Conservation (phyloP, 768 basidiomycete species). For the Scleroderma bovista region DNA sequence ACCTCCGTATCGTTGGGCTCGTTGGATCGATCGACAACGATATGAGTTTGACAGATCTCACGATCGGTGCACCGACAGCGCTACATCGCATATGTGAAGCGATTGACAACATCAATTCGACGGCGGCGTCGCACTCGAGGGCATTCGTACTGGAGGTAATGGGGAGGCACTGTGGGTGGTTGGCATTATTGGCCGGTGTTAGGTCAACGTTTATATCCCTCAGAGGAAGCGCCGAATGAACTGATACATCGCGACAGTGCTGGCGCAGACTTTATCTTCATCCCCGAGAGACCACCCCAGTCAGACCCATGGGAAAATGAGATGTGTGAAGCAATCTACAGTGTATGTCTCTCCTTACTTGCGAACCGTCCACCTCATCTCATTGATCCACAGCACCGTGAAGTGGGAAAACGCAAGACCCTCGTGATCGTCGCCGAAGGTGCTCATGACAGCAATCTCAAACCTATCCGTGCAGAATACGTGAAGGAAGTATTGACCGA, state of each 20-base stretch:
- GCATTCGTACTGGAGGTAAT: conserved; percentile 99
- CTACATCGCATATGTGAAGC: conserved; percentile 96
- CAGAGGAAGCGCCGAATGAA: conserved; percentile 4
- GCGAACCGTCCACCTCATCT: neutral
- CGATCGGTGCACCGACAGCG: conserved; percentile 94
- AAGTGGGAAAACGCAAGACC: conserved; percentile 92
- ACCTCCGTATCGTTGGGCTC: conserved; percentile 95
- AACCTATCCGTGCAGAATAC: conserved; percentile 89
- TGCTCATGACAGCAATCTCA: conserved; percentile 79
- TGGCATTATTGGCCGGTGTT: conserved; percentile 88
- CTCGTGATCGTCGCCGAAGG: conserved; percentile 99
- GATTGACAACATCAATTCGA: conserved; percentile 97
- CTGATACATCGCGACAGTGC: conserved; percentile 37
- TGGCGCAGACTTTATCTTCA: conserved; percentile 97
- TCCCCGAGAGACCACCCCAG: conserved; percentile 87
- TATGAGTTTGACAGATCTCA: conserved; percentile 96
- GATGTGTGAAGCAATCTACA: conserved; percentile 82
- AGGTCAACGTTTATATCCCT: conserved; percentile 44
- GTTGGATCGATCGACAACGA: conserved; percentile 99
- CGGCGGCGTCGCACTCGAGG: conserved; percentile 91
- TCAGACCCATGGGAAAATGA: conserved; percentile 81
- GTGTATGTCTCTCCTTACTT: conserved; percentile 42
- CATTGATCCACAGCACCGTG: conserved; percentile 61
- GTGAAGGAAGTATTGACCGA: conserved; percentile 87
- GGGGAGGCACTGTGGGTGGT: conserved; percentile 99